phyloP scores from a whole-genome alignment of 768 basidiomycete genomes.

The Leccinum obscurum region DNA sequence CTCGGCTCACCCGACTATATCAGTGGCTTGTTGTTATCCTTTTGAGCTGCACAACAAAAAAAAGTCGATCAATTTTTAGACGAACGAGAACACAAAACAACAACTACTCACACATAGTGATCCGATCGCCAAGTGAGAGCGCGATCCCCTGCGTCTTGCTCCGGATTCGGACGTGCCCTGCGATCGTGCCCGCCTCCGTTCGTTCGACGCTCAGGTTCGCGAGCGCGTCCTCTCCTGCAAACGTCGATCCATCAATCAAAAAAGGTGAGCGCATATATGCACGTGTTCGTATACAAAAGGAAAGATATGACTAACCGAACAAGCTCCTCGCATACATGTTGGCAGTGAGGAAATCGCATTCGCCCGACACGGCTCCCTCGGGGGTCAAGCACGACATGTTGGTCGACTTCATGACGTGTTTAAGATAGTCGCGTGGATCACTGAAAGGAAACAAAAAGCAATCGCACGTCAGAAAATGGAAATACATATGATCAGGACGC shows the following conservation, averaged over 20 bases:
- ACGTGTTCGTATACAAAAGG: neutral
- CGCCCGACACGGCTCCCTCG: slow-evolving; percentile 81
- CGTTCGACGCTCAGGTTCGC: slow-evolving; percentile 94
- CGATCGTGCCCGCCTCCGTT: slow-evolving; percentile 76
- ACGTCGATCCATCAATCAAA: neutral
- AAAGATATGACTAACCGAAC: slow-evolving; percentile 65
- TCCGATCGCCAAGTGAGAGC: slow-evolving; percentile 87
- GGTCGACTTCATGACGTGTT: slow-evolving; percentile 94
- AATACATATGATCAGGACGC: neutral
- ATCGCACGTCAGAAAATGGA: neutral
- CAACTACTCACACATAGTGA: slow-evolving; percentile 54
- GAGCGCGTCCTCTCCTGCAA: slow-evolving; percentile 87
- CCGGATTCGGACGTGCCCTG: slow-evolving; percentile 93
- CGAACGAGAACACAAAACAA: neutral
- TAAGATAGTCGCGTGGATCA: slow-evolving; percentile 85
- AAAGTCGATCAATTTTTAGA: neutral
- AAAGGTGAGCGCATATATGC: neutral
- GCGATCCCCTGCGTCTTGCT: slow-evolving; percentile 99
- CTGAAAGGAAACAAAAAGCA: slow-evolving; percentile 35
- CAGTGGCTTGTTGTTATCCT: slow-evolving; percentile 37
- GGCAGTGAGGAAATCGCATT: slow-evolving; percentile 95
- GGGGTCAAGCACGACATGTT: slow-evolving; percentile 98
- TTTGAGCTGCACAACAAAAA: slow-evolving; percentile 39
- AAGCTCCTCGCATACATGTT: slow-evolving; percentile 95
- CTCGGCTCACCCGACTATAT: slow-evolving; percentile 7